Base-by-base conservation (phyloP, 2,329 filamentous ascomycete genomes). In the Talaromyces piceae region DNA sequence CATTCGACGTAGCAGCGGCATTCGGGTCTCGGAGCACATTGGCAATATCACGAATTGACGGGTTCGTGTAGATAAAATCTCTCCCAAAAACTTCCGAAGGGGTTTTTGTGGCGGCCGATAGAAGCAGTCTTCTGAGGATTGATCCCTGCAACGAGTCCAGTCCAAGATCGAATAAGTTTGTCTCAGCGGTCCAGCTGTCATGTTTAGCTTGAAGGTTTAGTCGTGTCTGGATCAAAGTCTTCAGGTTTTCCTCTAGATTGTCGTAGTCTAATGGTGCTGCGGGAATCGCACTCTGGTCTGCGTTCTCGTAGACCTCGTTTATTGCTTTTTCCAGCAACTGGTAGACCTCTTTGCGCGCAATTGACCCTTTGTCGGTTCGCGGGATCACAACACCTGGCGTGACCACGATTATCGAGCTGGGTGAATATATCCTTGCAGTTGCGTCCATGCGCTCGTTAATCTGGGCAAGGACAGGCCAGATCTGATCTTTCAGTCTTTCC, bases 261-360 rank as follows among this genome's bases (percentile, higher is more conserved):
- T 49, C 27, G 20, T 23, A 31, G 33, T 37, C 16, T 18, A 37
- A 20, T 20, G 33, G 33, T 18, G 33, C 16, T 9, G 7, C 33
- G n/a, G 33, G 33, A 37, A 37, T 37, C 23, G 41, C 20, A 12
- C 27, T 41, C 6, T 20, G 8, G 13, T 49, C 47, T 26, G 43
- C 39, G 18, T 37, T 30, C 5, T 22, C 37, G 27, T 49, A 49
- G 8, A 41, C 47, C 12, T 44, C 16, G 3, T 20, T 41, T 18
- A 49, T 49, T 8, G 43, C 41, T 25, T 49, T 49, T 23, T 49
- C 47, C 12, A 49, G 43, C 6, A 28, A 18, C 13, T 41, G 47
- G 27, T 49, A 43, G 37, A 49, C 47, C 13, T 49, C 47, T 43
- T 41, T 41, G n/a, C 47, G 47, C 18, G 28, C 20, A 16, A 49